Conservation (phyloP, 1,139 yeast genomes). For the Candida sanyaensis region DNA sequence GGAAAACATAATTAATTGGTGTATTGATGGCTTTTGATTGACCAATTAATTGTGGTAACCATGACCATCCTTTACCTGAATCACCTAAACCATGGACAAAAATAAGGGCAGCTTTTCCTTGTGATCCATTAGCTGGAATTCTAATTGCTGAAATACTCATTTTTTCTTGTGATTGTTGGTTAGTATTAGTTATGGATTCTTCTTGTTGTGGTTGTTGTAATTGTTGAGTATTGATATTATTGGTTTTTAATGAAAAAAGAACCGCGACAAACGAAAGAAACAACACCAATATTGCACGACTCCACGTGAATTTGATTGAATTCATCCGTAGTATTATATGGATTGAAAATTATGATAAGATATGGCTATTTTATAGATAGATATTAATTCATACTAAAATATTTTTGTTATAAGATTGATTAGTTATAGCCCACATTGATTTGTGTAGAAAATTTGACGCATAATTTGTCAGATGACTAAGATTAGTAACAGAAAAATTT, state of each 20-base stretch:
- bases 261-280: not conserved
- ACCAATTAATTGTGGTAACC: constrained; percentile 56
- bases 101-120: constrained; percentile 61
- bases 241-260: not conserved
- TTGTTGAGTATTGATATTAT: not conserved
- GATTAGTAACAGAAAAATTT: no score
- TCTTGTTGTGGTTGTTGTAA: not conserved
- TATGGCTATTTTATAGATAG: no score
- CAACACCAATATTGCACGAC: not conserved
- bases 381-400: no score
- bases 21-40: constrained; percentile 47
- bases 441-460: no score
- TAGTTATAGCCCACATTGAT: no score
- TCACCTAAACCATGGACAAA: constrained; percentile 93
- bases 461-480: no score
- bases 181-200: not conserved
- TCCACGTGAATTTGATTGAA: not conserved
- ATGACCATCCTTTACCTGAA: constrained; percentile 86
- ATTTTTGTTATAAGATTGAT: no score
- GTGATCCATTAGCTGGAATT: constrained; percentile 21
- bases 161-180: not conserved
- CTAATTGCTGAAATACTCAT: constrained; percentile 24
- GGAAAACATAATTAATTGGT: constrained; percentile 77
- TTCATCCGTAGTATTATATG: no score
- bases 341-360: no score